Evolutionary conservation across 2,329 filamentous ascomycete genomes (phyloP), one percentile per base, ranked within the genome.

Genomic region (Eutypella sp.): DNA sequence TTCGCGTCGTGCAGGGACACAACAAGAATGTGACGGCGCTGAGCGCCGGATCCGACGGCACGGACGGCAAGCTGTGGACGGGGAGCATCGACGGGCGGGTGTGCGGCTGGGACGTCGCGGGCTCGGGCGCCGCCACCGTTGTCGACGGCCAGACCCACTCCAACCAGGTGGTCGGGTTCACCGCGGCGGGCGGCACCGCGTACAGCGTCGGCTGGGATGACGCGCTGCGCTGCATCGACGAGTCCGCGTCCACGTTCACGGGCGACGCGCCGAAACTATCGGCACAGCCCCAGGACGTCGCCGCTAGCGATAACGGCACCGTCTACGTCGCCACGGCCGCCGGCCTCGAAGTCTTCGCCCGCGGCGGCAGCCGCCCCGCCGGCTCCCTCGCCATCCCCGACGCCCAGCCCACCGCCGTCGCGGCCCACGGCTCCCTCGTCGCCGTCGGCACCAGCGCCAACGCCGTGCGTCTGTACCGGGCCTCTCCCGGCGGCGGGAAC

Each of bases 171-270:
- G 81, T 84, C 3, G 87, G 87, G 42, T 84, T 99, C 52, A 73
- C 84, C 3, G 71, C 81, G 1, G 72, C 72, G 7, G 62, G 73
- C 2, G 78, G 82, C 27, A 78, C 82, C 53, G 80, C 89, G n/a
- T 91, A 88, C 69, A 92, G 85, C 59, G 87, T 92, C 44, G 91
- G 85, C 52, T 99, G 92, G 93, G 93, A 99, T 62, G 93, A 99
- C 65, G 89, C 85, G 1, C 74, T 97, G 29, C 85, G 90, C 51
- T 85, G 80, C 37, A 76, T 95, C 29, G 90, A 95, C 53, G 76
- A 85, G 47, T 76, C 82, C 1, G 81, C 84, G 43, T 85, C 82
- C 58, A 87, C 84, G 0, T 96, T 95, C 64, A 76, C 84, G 5
- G 89, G 87, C 45, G 75, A 76, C 41, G 73, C 81, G 1, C 69